Percentiles rank a stretch among this genome's conserved stretches.
Evolutionary conservation across 257 asterid species (phyloP).

Genomic region (Plectranthus barbatus): DNA sequence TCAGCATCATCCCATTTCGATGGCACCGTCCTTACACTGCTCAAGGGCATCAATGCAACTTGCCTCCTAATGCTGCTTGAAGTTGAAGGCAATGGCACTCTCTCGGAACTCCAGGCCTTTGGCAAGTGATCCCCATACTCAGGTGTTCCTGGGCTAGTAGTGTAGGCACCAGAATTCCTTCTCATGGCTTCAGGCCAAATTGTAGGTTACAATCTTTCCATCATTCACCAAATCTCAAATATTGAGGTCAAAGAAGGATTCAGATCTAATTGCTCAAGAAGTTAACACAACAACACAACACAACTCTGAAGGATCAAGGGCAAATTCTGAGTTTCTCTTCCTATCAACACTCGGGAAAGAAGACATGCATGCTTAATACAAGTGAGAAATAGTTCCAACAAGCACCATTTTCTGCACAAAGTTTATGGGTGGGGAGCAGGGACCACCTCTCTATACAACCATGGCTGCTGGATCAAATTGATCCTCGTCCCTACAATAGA

Average conservation of each 20-base stretch:
- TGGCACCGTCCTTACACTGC: conserved; percentile 71
- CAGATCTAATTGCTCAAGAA: conserved; percentile 8
- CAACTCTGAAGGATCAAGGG: background rate
- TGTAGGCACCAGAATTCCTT: too few relatives aligned
- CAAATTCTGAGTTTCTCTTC: background rate
- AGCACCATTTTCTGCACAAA: conserved; percentile 12
- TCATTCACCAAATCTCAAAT: too few relatives aligned
- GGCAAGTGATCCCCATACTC: too few relatives aligned
- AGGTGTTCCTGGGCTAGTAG: too few relatives aligned
- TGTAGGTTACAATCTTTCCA: too few relatives aligned
- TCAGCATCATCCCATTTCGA: conserved; percentile 99
- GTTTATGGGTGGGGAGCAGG: conserved; percentile 13
- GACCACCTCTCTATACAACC: conserved; percentile 30
- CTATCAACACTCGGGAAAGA: background rate
- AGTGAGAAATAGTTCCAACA: conserved; percentile 11
- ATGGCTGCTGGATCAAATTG: conserved; percentile 15
- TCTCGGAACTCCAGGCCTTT: too few relatives aligned
- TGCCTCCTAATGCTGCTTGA: conserved; percentile 25
- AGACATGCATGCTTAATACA: background rate
- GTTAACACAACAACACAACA: background rate
- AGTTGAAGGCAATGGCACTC: too few relatives aligned
- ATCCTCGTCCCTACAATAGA: background rate
- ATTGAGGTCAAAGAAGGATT: too few relatives aligned
- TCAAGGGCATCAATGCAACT: conserved; percentile 68
- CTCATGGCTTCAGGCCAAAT: too few relatives aligned